A percentile compares a stretch with the other conserved stretches of the same genome.
phyloP scores from a whole-genome alignment of 2,329 filamentous ascomycete species.

The Paecilomyces variotii region DNA sequence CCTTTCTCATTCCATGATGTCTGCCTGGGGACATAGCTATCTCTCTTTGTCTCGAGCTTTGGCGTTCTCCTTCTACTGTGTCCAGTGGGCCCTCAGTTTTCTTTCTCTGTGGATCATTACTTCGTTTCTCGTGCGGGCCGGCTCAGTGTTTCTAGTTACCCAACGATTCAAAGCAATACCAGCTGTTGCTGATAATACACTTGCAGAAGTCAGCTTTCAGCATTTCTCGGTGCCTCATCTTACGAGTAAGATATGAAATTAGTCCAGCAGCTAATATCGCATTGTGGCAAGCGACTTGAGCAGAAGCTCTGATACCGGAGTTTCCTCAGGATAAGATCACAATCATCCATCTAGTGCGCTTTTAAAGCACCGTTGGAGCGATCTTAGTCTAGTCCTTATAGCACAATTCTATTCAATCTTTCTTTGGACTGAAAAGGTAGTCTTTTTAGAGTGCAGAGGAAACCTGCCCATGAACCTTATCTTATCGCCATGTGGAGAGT shows the following conservation, averaged over 20 bases:
- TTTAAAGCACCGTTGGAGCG: too few relatives aligned
- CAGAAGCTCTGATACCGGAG: not conserved
- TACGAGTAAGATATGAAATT: not conserved
- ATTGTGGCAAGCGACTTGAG: not conserved
- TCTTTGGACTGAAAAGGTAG: not conserved
- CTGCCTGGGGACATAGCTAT: not conserved
- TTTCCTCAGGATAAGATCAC: not conserved
- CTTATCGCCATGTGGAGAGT: not conserved
- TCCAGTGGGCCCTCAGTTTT: not conserved
- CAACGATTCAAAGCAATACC: not conserved
- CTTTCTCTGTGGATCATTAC: not conserved
- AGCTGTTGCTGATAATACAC: not conserved
- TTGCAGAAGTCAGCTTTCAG: not conserved
- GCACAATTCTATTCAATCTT: not conserved
- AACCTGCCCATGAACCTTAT: not conserved
- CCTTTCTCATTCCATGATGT: not conserved
- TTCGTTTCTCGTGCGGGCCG: not conserved
- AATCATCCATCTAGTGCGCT: too few relatives aligned
- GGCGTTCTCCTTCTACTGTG: not conserved
- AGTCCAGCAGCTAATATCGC: not conserved
- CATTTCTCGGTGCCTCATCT: not conserved
- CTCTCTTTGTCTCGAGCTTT: not conserved
- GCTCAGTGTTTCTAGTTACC: not conserved
- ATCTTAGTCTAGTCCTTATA: not conserved
- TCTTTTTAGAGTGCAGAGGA: not conserved